Percentiles rank a stretch among this genome's conserved stretches.
Evolutionary conservation across 139 green algal species (phyloP).

Genomic region (Yamagishiella unicocca): DNA sequence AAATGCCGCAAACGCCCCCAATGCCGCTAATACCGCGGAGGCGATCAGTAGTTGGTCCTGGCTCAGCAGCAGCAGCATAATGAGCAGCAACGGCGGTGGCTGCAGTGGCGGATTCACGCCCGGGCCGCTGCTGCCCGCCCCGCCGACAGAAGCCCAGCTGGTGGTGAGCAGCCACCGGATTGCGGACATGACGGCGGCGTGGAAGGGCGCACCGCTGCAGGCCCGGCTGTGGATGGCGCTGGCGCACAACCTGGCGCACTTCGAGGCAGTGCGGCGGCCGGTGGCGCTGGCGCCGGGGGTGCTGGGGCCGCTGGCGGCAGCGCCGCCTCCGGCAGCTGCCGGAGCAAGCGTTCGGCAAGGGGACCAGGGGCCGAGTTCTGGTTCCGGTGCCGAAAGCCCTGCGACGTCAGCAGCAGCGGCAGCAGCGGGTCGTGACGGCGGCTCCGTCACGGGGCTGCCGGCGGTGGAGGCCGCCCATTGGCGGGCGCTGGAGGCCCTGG

Average conservation of each 20-base stretch:
- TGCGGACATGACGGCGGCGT: not conserved
- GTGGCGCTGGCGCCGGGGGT: not conserved
- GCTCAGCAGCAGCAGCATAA: not conserved
- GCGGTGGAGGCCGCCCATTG: conserved; percentile 57
- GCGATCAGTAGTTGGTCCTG: too few species aligned
- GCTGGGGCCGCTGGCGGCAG: not conserved
- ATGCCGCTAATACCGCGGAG: too few species aligned
- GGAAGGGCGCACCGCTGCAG: not conserved
- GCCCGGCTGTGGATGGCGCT: conserved; percentile 42
- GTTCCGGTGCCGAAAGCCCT: too few species aligned
- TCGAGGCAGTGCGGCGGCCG: conserved; percentile 44
- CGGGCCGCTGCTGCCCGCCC: not conserved
- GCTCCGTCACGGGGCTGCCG: conserved; percentile 35
- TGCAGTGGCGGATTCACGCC: not conserved
- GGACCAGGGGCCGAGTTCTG: too few species aligned
- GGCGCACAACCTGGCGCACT: conserved; percentile 55
- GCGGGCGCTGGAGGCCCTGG: conserved; percentile 34
- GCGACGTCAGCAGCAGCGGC: not conserved
- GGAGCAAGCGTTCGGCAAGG: too few species aligned
- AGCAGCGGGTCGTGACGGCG: not conserved
- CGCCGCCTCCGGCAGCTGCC: not conserved
- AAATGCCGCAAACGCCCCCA: not conserved
- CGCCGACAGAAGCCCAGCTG: not conserved
- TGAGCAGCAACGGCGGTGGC: not conserved
- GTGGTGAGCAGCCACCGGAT: not conserved